Conservation (phyloP, 495 filamentous ascomycete genomes). For the Tuber borchii region DNA sequence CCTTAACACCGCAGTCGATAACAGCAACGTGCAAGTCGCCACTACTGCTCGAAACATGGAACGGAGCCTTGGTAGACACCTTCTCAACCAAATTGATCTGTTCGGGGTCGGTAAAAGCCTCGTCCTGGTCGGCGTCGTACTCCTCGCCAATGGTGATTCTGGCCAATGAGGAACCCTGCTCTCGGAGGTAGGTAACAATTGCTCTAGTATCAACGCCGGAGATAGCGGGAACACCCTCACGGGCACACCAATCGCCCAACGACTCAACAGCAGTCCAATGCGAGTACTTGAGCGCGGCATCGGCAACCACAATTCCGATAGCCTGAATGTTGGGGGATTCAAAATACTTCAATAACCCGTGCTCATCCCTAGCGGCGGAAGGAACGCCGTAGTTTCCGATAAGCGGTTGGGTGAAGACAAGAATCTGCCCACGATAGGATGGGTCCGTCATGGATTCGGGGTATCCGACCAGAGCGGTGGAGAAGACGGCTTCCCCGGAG, state of each 20-base stretch:
- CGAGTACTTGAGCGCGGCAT: constrained; percentile 86
- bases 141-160: constrained; percentile 94
- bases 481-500: constrained; percentile 91
- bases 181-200: constrained; percentile 90
- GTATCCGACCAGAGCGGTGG: constrained; percentile 64
- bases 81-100: constrained; percentile 92
- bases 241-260: constrained; percentile 85
- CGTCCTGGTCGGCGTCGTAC: constrained; percentile 97
- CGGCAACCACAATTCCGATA: constrained; percentile 87
- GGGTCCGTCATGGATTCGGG: constrained; percentile 98
- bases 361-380: constrained; percentile 58
- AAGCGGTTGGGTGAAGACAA: constrained; percentile 97
- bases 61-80: constrained; percentile 95
- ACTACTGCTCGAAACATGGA: constrained; percentile 74
- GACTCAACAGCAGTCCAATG: constrained; percentile 98
- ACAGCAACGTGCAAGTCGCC: constrained; percentile 86
- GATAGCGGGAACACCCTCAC: constrained; percentile 93
- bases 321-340: constrained; percentile 96
- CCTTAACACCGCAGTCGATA: constrained; percentile 97
- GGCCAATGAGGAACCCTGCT: constrained; percentile 91
- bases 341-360: constrained; percentile 84
- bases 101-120: constrained; percentile 89
- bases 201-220: constrained; percentile 93
- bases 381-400: constrained; percentile 99
- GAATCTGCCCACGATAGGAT: constrained; percentile 96